A percentile compares a stretch with the other conserved stretches of the same genome.
These are phyloP conservation scores for Cyclotella distinguenda DNA, from an alignment of 108 stramenopile species.

Conservation along the genomic window DNA sequence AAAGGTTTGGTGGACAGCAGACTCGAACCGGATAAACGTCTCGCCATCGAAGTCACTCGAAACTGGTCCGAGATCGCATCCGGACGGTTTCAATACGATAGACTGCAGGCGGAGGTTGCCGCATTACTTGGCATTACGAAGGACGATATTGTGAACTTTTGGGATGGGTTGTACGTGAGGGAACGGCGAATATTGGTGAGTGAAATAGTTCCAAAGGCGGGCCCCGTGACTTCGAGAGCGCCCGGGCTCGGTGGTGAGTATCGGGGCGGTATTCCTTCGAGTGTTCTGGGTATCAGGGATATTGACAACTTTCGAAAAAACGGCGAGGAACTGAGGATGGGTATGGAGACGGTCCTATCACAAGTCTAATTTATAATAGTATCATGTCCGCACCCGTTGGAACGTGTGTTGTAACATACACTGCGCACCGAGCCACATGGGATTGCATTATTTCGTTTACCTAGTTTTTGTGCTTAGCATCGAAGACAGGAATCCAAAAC, in stretches of 20 bases:
- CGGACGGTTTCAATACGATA: slow-evolving; percentile 73
- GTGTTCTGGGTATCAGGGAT: slow-evolving; percentile 65
- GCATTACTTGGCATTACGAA: slow-evolving; percentile 68
- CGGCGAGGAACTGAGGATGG: slow-evolving; percentile 23
- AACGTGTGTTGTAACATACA: neutral
- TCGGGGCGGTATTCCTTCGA: slow-evolving; percentile 9
- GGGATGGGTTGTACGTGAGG: slow-evolving; percentile 58
- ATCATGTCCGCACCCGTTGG: too few species aligned
- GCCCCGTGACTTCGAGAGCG: slow-evolving; percentile 53
- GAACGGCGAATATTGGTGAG: slow-evolving; percentile 68
- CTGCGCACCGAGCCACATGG: neutral
- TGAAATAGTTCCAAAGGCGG: slow-evolving; percentile 65
- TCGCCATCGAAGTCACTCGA: slow-evolving; percentile 72
- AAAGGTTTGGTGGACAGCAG: slow-evolving; percentile 76
- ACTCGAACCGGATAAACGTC: slow-evolving; percentile 81
- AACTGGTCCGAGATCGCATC: slow-evolving; percentile 84
- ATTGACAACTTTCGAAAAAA: slow-evolving; percentile 53
- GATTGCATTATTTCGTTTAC: slow-evolving; percentile 1
- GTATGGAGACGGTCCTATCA: neutral
- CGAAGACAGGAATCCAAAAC: slow-evolving; percentile 79
- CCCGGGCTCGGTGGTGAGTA: slow-evolving; percentile 60
- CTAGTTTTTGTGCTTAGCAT: slow-evolving; percentile 77
- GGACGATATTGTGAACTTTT: slow-evolving; percentile 73
- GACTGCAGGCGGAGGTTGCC: slow-evolving; percentile 64
- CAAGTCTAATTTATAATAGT: too few species aligned